phyloP scores from a whole-genome alignment of 768 basidiomycete genomes.

The Leccinum subgranulosum region DNA sequence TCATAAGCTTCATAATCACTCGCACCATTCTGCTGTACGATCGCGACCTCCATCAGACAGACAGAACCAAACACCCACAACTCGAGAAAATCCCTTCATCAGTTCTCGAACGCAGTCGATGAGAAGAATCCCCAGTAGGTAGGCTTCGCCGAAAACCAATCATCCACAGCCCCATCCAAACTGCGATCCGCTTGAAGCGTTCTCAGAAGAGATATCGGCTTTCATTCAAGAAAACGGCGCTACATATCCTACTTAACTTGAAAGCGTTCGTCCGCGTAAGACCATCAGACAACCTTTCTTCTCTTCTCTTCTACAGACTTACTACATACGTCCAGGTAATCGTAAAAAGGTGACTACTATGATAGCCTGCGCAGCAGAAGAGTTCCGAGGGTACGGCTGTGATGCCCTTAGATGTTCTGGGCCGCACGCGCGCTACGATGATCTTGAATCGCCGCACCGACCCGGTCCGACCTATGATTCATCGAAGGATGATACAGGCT shows the following conservation, averaged over 20 bases:
- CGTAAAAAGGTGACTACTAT: neutral
- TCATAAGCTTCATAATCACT: slow-evolving; percentile 3
- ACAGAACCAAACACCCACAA: neutral
- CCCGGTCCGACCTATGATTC: neutral
- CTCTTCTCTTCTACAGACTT: too few species aligned
- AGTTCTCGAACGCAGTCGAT: too few species aligned
- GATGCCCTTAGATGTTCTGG: too few species aligned
- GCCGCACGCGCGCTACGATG: too few species aligned
- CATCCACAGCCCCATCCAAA: too few species aligned
- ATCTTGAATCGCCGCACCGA: neutral
- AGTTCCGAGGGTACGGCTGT: neutral
- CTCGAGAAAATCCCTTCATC: slow-evolving; percentile 19
- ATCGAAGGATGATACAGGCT: neutral
- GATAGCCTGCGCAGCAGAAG: neutral
- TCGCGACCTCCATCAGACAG: neutral
- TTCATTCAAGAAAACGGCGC: neutral
- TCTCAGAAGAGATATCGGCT: neutral
- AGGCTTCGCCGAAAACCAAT: too few species aligned
- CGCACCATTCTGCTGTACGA: neutral
- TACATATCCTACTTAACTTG: too few species aligned
- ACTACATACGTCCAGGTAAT: neutral
- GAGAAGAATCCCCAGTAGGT: too few species aligned
- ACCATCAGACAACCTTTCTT: neutral
- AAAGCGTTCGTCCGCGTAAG: neutral
- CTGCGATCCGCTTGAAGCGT: neutral